A percentile compares a stretch with the other conserved stretches of the same genome.
phyloP scores from a whole-genome alignment of 1,139 yeast species.

The Debaryomyces nepalensis region DNA sequence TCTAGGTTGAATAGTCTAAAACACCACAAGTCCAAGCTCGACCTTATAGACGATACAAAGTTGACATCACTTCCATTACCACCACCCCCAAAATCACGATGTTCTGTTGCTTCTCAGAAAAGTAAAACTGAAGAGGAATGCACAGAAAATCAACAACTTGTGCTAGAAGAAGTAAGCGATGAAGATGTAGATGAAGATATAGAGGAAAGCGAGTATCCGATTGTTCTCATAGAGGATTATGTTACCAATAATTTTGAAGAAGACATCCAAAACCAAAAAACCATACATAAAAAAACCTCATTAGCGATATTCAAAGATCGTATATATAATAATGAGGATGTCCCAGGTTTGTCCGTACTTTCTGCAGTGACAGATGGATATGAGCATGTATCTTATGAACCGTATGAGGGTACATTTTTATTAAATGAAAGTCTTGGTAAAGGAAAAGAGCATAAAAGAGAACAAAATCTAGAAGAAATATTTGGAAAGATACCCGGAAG shows the following conservation, averaged over 20 bases:
- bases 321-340: constrained; percentile 5
- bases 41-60: constrained; percentile 61
- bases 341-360: background rate
- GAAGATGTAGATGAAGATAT: constrained; percentile 18
- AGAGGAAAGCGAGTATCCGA: constrained; percentile 48
- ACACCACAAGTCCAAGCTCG: constrained; percentile 58
- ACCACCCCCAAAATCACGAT: constrained; percentile 48
- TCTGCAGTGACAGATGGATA: too few relatives aligned
- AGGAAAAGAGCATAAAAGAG: too few relatives aligned
- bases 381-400: too few relatives aligned
- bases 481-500: constrained; percentile 49
- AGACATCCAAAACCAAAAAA: constrained; percentile 1
- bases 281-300: constrained; percentile 36
- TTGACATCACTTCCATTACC: constrained; percentile 71
- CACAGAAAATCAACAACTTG: background rate
- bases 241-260: constrained; percentile 21
- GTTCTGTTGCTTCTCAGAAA: constrained; percentile 1
- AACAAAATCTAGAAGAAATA: constrained; percentile 42
- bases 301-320: constrained; percentile 46
- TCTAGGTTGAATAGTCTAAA: constrained; percentile 14
- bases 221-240: constrained; percentile 57
- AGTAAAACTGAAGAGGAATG: background rate
- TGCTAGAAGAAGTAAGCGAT: background rate
- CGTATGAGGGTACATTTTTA: too few relatives aligned
- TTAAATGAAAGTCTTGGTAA: too few relatives aligned